Conservation (phyloP, 805 yeast genomes). For the Lachancea cidri region DNA sequence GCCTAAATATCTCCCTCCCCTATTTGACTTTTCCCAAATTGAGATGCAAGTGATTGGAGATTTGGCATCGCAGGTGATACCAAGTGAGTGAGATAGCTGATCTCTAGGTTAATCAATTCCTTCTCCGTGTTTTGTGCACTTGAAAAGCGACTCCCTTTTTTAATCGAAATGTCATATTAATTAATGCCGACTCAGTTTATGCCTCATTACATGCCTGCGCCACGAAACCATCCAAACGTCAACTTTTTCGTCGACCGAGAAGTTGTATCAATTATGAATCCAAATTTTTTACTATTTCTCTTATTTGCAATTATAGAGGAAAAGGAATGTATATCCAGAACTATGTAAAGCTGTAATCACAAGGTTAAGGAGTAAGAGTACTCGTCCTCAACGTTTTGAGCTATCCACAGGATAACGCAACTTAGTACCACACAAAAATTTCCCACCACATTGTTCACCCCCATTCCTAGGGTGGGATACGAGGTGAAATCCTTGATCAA, state of each 20-base stretch:
- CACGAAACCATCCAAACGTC: background rate
- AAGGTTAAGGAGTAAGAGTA: slow-evolving; percentile 86
- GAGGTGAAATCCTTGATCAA: slow-evolving; percentile 64
- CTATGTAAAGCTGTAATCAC: slow-evolving; percentile 27
- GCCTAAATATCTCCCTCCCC: slow-evolving; percentile 39
- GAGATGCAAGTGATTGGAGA: slow-evolving; percentile 50
- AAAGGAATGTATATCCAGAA: slow-evolving; percentile 1
- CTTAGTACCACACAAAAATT: slow-evolving; percentile 80
- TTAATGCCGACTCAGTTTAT: background rate
- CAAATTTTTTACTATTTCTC: background rate
- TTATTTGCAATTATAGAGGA: slow-evolving; percentile 1
- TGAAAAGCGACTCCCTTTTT: background rate
- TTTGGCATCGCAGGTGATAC: slow-evolving; percentile 9
- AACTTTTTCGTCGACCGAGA: slow-evolving; percentile 4
- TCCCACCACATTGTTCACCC: slow-evolving; percentile 78
- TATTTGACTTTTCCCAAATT: slow-evolving; percentile 68
- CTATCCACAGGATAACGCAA: slow-evolving; percentile 85
- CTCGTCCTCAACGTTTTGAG: slow-evolving; percentile 94
- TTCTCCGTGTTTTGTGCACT: background rate
- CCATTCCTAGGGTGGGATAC: slow-evolving; percentile 93
- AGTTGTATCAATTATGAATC: background rate
- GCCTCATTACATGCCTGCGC: background rate
- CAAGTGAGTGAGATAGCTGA: slow-evolving; percentile 4
- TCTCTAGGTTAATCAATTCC: background rate
- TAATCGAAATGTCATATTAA: background rate